phyloP scores from a whole-genome alignment of 2,329 filamentous ascomycete species.

The Zymoseptoria crescenta region DNA sequence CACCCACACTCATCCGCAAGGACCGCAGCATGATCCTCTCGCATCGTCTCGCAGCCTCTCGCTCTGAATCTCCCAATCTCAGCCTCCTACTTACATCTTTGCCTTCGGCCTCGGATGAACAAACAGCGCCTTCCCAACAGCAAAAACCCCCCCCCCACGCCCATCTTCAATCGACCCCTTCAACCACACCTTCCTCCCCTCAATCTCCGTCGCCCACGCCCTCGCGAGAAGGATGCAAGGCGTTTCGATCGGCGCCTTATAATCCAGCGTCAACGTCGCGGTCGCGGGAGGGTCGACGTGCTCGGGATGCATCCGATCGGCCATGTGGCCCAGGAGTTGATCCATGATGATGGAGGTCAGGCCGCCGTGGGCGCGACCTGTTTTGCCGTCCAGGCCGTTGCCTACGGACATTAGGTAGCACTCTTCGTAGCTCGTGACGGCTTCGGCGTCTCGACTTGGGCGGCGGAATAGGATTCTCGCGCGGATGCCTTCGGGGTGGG shows the following conservation, averaged over 20 bases:
- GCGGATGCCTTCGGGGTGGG: constrained; percentile 8
- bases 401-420: constrained; percentile 17
- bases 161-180: constrained; percentile 15
- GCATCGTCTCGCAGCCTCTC: no score
- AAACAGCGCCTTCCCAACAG: constrained; percentile 17
- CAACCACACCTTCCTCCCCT: constrained; percentile 16
- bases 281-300: constrained; percentile 13
- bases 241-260: constrained; percentile 15
- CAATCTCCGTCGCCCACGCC: constrained; percentile 13
- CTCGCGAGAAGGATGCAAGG: constrained; percentile 16
- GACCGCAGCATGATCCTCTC: no score
- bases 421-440: constrained; percentile 10
- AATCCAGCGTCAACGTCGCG: constrained; percentile 19
- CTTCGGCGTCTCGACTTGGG: constrained; percentile 13
- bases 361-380: constrained; percentile 20
- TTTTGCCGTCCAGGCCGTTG: constrained; percentile 14
- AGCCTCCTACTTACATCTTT: background rate
- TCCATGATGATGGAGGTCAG: constrained; percentile 17
- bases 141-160: constrained; percentile 10
- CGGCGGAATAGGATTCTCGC: constrained; percentile 13
- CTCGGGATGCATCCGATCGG: constrained; percentile 1
- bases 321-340: constrained; percentile 11
- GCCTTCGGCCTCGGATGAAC: constrained; percentile 3
- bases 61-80: no score
- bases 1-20: no score